Conservation (phyloP, 2,329 filamentous ascomycete genomes). For the Aspergillus pseudotamarii region DNA sequence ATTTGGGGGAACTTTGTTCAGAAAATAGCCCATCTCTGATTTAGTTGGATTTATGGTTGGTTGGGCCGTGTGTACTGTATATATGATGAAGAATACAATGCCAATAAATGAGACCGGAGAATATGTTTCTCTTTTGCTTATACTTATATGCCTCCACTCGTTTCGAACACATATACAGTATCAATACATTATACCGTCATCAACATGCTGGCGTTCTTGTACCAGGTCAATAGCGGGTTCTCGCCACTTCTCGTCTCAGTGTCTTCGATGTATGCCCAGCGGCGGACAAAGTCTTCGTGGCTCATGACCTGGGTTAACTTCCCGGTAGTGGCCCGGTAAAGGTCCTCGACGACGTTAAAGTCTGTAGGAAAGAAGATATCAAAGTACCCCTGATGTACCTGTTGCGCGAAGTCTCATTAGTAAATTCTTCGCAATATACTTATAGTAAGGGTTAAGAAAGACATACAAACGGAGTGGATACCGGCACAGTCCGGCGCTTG, state of each 20-base stretch:
- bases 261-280: conserved; percentile 89
- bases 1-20: neutral
- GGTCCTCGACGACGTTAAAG: conserved; percentile 84
- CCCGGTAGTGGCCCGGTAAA: conserved; percentile 91
- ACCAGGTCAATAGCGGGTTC: conserved; percentile 90
- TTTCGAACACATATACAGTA: neutral
- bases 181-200: conserved; percentile 68
- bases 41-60: neutral
- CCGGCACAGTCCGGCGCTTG: conserved; percentile 81
- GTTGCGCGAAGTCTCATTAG: conserved; percentile 12
- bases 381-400: conserved; percentile 98
- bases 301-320: conserved; percentile 82
- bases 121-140: neutral
- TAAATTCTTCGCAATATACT: neutral
- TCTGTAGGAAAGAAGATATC: conserved; percentile 98
- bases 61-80: neutral
- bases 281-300: conserved; percentile 87
- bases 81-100: neutral
- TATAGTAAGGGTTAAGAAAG: neutral
- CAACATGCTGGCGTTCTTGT: conserved; percentile 92
- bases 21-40: too few species aligned
- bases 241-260: conserved; percentile 88
- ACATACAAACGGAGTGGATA: conserved; percentile 84
- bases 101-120: conserved; percentile 11
- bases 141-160: neutral